Evolutionary conservation across 768 basidiomycete genomes (phyloP).

Genomic region (Tulasnella calospora): DNA sequence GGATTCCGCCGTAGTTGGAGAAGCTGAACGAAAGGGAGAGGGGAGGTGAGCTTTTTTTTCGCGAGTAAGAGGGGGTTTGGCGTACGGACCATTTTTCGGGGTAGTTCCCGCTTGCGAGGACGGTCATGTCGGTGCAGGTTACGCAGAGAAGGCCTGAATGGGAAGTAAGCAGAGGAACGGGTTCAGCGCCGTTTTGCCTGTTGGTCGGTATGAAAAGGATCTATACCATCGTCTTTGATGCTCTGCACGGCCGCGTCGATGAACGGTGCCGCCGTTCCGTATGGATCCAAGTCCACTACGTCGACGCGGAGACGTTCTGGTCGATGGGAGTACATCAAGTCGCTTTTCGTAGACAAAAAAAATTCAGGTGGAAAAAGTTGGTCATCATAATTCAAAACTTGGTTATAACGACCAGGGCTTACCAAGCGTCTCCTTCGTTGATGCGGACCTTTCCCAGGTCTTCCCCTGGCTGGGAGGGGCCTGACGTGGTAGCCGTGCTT

Average conservation of each 20-base stretch:
- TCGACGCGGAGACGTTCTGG: conserved; percentile 71
- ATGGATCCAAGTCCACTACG: conserved; percentile 96
- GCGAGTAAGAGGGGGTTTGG: not conserved
- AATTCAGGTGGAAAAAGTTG: no score
- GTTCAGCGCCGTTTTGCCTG: not conserved
- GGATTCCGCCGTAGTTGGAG: conserved; percentile 90
- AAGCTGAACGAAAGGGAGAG: conserved; percentile 51
- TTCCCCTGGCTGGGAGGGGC: not conserved
- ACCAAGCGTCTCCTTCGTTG: conserved; percentile 96
- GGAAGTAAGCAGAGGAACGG: not conserved
- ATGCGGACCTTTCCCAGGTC: conserved; percentile 59
- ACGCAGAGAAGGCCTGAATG: conserved; percentile 77
- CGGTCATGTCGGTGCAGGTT: conserved; percentile 93
- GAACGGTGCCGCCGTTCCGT: conserved; percentile 95
- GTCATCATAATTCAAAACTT: not conserved
- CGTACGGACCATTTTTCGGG: conserved; percentile 85
- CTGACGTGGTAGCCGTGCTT: not conserved
- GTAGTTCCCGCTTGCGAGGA: conserved; percentile 88
- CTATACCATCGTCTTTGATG: conserved; percentile 82
- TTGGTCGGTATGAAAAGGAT: no score
- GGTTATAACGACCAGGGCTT: conserved; percentile 30
- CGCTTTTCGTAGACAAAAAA: conserved; percentile 45
- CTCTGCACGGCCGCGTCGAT: conserved; percentile 91
- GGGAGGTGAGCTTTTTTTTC: not conserved
- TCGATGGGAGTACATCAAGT: conserved; percentile 87